These are phyloP conservation scores for sunflower (Helianthus annuus) DNA, from an alignment of 129 eudicot genomes.

Conservation along the genomic window DNA sequence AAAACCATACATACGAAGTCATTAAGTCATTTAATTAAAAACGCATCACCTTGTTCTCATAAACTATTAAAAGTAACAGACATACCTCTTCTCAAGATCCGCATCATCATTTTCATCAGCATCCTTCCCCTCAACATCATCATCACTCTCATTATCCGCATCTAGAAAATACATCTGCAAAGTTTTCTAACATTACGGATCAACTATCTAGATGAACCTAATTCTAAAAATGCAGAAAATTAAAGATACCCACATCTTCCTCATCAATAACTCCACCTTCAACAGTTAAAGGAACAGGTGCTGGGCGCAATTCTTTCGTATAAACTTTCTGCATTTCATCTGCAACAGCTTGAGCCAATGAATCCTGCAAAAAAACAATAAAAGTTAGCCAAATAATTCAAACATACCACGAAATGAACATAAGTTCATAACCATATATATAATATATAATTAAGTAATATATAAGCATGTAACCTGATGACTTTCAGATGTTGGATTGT, in stretches of 20 bases:
- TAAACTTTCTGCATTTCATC: constrained; percentile 96
- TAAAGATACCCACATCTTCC: constrained; percentile 66
- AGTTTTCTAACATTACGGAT: constrained; percentile 12
- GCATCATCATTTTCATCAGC: constrained; percentile 38
- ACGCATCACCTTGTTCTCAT: neutral
- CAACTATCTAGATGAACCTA: neutral
- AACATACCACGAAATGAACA: neutral
- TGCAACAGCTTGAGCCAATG: constrained; percentile 77
- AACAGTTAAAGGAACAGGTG: constrained; percentile 79
- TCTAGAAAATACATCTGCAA: constrained; percentile 86
- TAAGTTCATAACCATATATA: neutral
- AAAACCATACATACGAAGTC: neutral
- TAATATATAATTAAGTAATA: neutral
- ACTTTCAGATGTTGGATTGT: constrained; percentile 72
- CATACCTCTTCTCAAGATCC: constrained; percentile 65
- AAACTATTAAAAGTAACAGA: neutral
- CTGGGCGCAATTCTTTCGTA: constrained; percentile 70
- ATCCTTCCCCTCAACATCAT: constrained; percentile 54
- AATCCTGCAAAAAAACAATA: constrained; percentile 44
- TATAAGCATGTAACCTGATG: constrained; percentile 55
- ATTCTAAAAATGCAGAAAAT: neutral
- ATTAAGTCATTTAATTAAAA: neutral
- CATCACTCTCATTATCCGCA: constrained; percentile 68
- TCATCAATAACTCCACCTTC: constrained; percentile 69
- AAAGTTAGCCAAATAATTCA: neutral